These are phyloP conservation scores for Coriaria nepalensis DNA, from an alignment of 306 rosid genomes.

Conservation along the genomic window DNA sequence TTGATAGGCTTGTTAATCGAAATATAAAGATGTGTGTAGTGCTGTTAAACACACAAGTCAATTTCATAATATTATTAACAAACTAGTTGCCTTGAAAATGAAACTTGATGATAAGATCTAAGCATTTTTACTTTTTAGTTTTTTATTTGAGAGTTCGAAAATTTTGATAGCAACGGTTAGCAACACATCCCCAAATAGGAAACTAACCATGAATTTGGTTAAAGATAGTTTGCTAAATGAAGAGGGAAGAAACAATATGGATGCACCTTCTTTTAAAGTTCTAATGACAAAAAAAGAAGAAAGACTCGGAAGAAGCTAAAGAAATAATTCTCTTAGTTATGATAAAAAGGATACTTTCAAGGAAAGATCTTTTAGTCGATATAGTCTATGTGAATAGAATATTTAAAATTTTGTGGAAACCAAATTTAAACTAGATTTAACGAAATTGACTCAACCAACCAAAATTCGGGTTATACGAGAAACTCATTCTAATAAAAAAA, in stretches of 20 bases:
- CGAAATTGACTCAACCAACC: too few relatives aligned
- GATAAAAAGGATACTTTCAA: too few relatives aligned
- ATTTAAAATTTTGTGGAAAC: too few relatives aligned
- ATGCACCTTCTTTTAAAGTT: too few relatives aligned
- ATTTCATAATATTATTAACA: neutral
- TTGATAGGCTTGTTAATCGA: slow-evolving; percentile 8
- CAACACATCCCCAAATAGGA: neutral
- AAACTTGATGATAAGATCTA: neutral
- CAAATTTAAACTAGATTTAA: too few relatives aligned
- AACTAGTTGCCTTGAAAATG: neutral
- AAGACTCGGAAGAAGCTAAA: too few relatives aligned
- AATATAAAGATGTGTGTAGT: neutral
- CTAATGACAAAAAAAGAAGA: too few relatives aligned
- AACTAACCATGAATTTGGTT: neutral
- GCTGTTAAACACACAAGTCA: neutral
- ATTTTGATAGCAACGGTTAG: neutral
- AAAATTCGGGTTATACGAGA: too few relatives aligned
- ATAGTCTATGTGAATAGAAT: too few relatives aligned
- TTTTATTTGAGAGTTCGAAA: neutral
- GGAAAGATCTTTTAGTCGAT: too few relatives aligned
- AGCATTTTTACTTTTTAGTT: neutral
- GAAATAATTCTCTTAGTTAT: too few relatives aligned
- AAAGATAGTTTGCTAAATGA: neutral
- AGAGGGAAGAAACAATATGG: neutral
- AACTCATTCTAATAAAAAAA: too few relatives aligned